These are phyloP conservation scores for Psidium guajava DNA, from an alignment of 345 rosid genomes.

Conservation along the genomic window DNA sequence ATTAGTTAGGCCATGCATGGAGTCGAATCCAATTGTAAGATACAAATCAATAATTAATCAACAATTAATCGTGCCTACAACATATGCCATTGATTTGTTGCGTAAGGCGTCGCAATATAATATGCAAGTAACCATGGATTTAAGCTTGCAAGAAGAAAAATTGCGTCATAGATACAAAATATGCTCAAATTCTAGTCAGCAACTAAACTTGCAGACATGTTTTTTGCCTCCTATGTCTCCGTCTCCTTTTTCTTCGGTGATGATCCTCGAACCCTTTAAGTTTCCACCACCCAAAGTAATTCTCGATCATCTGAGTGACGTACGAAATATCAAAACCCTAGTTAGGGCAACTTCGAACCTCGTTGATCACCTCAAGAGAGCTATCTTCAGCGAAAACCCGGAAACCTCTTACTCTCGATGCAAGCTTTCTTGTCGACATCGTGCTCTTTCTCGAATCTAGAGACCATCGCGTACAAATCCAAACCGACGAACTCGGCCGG, in stretches of 20 bases:
- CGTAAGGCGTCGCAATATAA: too few species aligned
- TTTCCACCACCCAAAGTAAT: not conserved
- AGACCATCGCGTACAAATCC: not conserved
- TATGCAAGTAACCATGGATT: not conserved
- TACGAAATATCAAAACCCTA: not conserved
- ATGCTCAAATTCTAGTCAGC: not conserved
- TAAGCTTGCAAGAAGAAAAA: not conserved
- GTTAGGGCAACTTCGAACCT: not conserved
- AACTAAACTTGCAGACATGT: not conserved
- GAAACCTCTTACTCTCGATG: not conserved
- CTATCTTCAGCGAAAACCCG: not conserved
- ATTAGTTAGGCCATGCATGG: too few species aligned
- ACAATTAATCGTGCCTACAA: too few species aligned
- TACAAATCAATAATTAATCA: too few species aligned
- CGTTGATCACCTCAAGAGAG: not conserved
- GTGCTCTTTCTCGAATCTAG: not conserved
- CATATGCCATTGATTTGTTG: too few species aligned
- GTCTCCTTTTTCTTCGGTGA: not conserved
- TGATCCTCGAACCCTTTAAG: not conserved
- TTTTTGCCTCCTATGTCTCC: not conserved
- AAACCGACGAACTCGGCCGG: not conserved
- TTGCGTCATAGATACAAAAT: not conserved
- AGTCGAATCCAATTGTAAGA: too few species aligned
- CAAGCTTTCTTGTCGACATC: not conserved
- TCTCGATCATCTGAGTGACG: not conserved